Conservation (phyloP, 257 asterid genomes). For the Nicotiana obtusifolia region DNA sequence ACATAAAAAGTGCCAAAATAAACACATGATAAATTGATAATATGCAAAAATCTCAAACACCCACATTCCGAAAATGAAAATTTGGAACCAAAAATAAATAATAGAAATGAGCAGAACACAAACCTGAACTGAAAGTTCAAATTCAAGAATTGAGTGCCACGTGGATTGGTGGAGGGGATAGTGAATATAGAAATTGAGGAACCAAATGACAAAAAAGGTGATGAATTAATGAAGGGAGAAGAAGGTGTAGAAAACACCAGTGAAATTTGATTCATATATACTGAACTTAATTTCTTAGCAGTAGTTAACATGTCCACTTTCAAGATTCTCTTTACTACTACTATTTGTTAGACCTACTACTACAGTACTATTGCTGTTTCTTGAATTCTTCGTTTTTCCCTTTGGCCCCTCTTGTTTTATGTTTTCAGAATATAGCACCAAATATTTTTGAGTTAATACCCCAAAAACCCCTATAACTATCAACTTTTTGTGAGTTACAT, state of each 20-base stretch:
- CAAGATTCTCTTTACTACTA: neutral
- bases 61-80: neutral
- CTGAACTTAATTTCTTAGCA: neutral
- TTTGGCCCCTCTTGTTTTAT: neutral
- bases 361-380: neutral
- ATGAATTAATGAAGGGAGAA: constrained; percentile 7
- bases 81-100: neutral
- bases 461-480: no score
- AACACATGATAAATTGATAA: neutral
- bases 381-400: neutral
- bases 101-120: constrained; percentile 10
- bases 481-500: no score
- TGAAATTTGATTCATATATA: constrained; percentile 28
- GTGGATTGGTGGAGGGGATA: constrained; percentile 10
- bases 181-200: neutral
- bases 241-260: neutral
- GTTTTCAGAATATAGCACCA: neutral
- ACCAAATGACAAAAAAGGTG: constrained; percentile 10
- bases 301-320: neutral
- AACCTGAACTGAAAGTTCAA: constrained; percentile 37
- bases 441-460: no score
- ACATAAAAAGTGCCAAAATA: neutral
- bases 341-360: neutral
- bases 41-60: no score
- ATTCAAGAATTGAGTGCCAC: constrained; percentile 17